Evolutionary conservation across 805 yeast genomes (phyloP).

Genomic region (Ogataea nakhonphanomensis): DNA sequence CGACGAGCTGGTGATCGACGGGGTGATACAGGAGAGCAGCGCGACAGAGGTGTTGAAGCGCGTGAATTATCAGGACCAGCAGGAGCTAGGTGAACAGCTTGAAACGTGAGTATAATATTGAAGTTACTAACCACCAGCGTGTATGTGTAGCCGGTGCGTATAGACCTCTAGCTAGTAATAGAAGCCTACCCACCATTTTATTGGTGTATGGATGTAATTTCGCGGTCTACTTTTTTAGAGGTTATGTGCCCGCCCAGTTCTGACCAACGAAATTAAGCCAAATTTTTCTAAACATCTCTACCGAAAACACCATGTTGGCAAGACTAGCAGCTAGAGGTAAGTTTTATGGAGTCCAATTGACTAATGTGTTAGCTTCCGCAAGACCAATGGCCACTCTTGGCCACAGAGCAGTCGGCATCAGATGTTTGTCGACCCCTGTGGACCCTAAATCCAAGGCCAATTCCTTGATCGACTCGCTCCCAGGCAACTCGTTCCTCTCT

Average conservation of each 20-base stretch:
- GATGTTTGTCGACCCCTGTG: constrained; percentile 59
- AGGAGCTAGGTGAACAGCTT: constrained; percentile 47
- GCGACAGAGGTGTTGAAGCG: constrained; percentile 73
- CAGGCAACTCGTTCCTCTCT: constrained; percentile 83
- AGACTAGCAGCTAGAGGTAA: constrained; percentile 32
- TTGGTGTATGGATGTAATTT: neutral
- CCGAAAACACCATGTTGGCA: constrained; percentile 27
- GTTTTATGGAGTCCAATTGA: constrained; percentile 10
- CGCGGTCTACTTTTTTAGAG: constrained; percentile 1
- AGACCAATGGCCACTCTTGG: constrained; percentile 33
- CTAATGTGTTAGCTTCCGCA: constrained; percentile 26
- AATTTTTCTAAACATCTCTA: constrained; percentile 13
- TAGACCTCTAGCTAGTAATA: neutral
- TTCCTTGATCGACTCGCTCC: constrained; percentile 86
- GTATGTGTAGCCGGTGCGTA: neutral
- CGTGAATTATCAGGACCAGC: constrained; percentile 80
- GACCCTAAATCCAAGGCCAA: constrained; percentile 92
- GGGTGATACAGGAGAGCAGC: constrained; percentile 80
- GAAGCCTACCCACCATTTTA: too few species aligned
- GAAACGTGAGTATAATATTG: constrained; percentile 17
- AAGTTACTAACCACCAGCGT: constrained; percentile 1
- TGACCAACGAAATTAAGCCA: constrained; percentile 22
- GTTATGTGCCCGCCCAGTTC: constrained; percentile 14
- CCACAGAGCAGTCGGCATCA: constrained; percentile 44
- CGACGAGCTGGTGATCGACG: constrained; percentile 87